A percentile compares a stretch with the other conserved stretches of the same genome.
These are phyloP conservation scores for Geosmithia flava DNA, from an alignment of 2,329 filamentous ascomycete species.

Conservation along the genomic window DNA sequence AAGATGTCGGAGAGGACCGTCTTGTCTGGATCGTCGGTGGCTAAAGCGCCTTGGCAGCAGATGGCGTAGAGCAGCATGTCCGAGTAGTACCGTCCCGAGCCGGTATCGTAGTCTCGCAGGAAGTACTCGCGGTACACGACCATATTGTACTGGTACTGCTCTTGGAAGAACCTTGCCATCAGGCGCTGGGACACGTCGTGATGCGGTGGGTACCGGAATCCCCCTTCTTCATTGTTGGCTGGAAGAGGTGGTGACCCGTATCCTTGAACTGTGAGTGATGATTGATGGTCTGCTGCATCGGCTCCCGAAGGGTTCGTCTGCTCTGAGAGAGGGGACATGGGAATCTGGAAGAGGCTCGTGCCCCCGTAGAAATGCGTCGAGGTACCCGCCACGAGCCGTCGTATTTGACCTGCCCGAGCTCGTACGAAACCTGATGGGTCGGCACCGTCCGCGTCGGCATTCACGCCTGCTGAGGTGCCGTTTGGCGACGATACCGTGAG, in stretches of 20 bases:
- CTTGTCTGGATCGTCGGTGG: conserved; percentile 21
- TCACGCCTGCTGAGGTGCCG: no score
- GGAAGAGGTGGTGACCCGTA: background rate
- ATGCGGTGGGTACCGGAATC: conserved; percentile 23
- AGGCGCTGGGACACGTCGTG: conserved; percentile 29
- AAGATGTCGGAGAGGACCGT: conserved; percentile 27
- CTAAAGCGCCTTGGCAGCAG: conserved; percentile 34
- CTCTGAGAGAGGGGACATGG: conserved; percentile 11
- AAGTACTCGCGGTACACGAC: conserved; percentile 38
- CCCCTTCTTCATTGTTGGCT: background rate
- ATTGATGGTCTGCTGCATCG: background rate
- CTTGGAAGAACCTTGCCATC: conserved; percentile 34
- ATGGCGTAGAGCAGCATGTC: conserved; percentile 34
- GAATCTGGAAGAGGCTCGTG: conserved; percentile 31
- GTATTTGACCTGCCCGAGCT: conserved; percentile 19
- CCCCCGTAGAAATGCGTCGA: conserved; percentile 34
- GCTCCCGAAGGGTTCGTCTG: background rate
- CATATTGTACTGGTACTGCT: conserved; percentile 36
- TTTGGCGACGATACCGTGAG: background rate
- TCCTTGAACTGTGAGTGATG: no score
- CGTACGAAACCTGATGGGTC: conserved; percentile 14
- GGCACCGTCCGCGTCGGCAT: background rate
- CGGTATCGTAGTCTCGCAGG: conserved; percentile 33
- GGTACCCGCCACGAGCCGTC: conserved; percentile 25
- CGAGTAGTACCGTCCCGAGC: conserved; percentile 33